Conservation (phyloP, 2,329 filamentous ascomycete genomes). For the Alternaria rosae region DNA sequence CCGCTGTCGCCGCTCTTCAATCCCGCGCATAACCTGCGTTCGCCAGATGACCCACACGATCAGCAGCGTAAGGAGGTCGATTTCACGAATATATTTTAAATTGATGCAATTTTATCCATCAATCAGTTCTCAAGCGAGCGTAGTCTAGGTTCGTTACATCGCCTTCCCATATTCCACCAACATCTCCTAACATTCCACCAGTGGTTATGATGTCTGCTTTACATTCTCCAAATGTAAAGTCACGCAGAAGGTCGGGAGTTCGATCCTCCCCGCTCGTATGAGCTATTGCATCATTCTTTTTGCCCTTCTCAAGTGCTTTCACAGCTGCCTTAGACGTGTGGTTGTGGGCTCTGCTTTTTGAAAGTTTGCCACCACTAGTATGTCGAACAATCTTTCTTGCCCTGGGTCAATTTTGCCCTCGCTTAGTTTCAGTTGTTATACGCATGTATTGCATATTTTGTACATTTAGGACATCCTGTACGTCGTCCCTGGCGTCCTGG, state of each 20-base stretch:
- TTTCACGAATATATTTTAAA: too few species aligned
- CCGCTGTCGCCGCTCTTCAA: neutral
- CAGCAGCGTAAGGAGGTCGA: neutral
- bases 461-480: neutral
- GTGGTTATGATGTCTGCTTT: slow-evolving; percentile 52
- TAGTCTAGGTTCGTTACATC: slow-evolving; percentile 27
- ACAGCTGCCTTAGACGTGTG: neutral
- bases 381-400: neutral
- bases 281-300: slow-evolving; percentile 27
- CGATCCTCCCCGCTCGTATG: slow-evolving; percentile 46
- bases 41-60: neutral
- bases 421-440: neutral
- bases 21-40: neutral
- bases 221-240: slow-evolving; percentile 38
- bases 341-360: neutral
- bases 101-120: neutral
- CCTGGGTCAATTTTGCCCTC: neutral
- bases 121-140: slow-evolving; percentile 12
- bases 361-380: neutral
- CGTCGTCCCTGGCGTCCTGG: neutral
- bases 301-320: slow-evolving; percentile 4
- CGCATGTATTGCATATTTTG: neutral
- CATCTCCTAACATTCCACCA: too few species aligned
- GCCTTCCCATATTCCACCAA: too few species aligned
- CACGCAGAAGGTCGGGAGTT: slow-evolving; percentile 49